Conservation (phyloP, 2,329 filamentous ascomycete genomes). For the Curvularia sp. region DNA sequence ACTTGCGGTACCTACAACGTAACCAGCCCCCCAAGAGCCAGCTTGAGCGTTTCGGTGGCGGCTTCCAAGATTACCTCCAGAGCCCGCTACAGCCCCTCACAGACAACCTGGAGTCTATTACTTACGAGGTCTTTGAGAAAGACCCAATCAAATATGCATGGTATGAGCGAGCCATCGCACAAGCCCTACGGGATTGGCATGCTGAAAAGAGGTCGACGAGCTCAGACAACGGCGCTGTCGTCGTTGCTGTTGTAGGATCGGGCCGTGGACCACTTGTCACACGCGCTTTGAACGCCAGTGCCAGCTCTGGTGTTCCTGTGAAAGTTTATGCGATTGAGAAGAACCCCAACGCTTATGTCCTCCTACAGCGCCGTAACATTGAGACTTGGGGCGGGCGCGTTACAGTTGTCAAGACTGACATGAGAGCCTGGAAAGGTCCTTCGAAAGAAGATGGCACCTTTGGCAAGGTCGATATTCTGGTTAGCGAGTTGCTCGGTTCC, state of each 20-base stretch:
- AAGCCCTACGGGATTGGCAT: constrained; percentile 82
- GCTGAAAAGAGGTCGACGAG: constrained; percentile 75
- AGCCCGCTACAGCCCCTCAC: constrained; percentile 92
- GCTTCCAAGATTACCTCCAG: constrained; percentile 93
- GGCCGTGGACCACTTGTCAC: constrained; percentile 92
- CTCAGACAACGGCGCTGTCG: constrained; percentile 72
- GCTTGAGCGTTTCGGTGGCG: constrained; percentile 71
- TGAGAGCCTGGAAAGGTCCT: constrained; percentile 94
- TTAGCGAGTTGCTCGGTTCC: constrained; percentile 92
- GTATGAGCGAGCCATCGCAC: constrained; percentile 84
- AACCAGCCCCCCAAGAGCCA: constrained; percentile 73
- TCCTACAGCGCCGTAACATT: constrained; percentile 85
- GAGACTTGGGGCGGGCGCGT: constrained; percentile 79
- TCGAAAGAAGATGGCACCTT: constrained; percentile 60
- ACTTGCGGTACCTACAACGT: constrained; percentile 82
- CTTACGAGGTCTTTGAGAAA: constrained; percentile 98
- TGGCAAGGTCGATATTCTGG: constrained; percentile 84
- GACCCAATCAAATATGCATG: constrained; percentile 98
- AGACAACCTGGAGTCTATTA: constrained; percentile 95
- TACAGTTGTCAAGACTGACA: constrained; percentile 92
- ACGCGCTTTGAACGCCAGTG: constrained; percentile 80
- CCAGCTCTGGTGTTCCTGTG: constrained; percentile 75
- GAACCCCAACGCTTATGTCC: constrained; percentile 96
- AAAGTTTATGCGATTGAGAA: constrained; percentile 95
- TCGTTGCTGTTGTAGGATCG: constrained; percentile 91